phyloP scores from a whole-genome alignment of 345 rosid genomes.

The Limnanthes douglasii region DNA sequence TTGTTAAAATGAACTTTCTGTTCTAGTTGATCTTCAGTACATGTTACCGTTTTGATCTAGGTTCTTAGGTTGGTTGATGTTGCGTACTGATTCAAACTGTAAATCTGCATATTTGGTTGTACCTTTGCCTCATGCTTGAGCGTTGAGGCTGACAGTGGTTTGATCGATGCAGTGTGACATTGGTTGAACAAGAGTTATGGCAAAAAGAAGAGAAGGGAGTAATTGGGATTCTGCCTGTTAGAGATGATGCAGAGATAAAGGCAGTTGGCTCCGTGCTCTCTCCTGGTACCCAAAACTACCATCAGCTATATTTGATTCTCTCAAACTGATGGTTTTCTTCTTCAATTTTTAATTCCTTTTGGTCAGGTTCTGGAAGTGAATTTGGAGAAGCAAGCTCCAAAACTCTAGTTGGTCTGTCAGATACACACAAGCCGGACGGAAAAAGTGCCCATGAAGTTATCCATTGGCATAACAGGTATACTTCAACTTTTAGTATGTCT shows the following conservation, averaged over 20 bases:
- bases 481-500: too few species aligned
- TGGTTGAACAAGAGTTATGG: constrained; percentile 99
- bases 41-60: too few species aligned
- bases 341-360: constrained; percentile 2
- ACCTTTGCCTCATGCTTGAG: too few species aligned
- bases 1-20: too few species aligned
- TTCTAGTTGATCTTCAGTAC: too few species aligned
- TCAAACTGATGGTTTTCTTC: not conserved
- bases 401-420: constrained; percentile 34
- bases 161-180: constrained; percentile 83
- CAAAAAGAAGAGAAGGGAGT: constrained; percentile 95
- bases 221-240: constrained; percentile 88
- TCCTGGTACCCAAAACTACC: constrained; percentile 52
- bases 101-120: too few species aligned
- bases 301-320: too few species aligned
- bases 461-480: constrained; percentile 89
- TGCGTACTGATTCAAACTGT: too few species aligned
- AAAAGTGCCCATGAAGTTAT: constrained; percentile 65
- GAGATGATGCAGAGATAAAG: constrained; percentile 57
- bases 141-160: too few species aligned
- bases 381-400: constrained; percentile 45
- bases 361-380: constrained; percentile 68
- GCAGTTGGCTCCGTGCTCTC: constrained; percentile 33
- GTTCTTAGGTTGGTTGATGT: too few species aligned
- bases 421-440: constrained; percentile 61